Evolutionary conservation across 768 basidiomycete species (phyloP).

Genomic region (Mycena leptocephala): DNA sequence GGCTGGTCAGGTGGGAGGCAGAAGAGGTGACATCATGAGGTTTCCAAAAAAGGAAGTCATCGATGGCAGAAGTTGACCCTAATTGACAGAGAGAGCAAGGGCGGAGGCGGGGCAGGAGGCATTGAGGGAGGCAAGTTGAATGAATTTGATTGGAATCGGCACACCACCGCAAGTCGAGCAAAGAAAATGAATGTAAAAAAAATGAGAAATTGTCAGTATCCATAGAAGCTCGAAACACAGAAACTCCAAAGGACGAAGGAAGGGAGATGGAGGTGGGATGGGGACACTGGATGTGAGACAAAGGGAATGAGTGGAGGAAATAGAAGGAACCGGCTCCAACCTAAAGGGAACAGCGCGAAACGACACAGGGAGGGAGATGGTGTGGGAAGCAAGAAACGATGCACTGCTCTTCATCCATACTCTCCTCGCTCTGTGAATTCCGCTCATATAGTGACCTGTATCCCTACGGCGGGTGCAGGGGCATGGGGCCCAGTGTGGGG

Average conservation of each 20-base stretch:
- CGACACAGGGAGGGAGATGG: neutral
- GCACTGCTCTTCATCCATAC: neutral
- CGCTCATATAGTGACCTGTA: neutral
- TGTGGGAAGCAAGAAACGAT: neutral
- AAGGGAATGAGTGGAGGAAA: neutral
- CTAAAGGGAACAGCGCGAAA: too few species aligned
- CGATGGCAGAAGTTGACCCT: neutral
- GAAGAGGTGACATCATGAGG: neutral
- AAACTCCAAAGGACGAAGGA: neutral
- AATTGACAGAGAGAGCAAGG: neutral
- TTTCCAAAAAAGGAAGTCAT: neutral
- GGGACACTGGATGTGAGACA: neutral
- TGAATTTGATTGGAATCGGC: neutral
- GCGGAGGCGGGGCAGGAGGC: neutral
- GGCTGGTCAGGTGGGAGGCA: too few species aligned
- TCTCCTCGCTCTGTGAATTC: too few species aligned
- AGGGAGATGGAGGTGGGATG: neutral
- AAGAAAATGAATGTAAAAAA: too few species aligned
- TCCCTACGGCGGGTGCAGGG: neutral
- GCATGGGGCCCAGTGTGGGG: neutral
- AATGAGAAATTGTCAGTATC: neutral
- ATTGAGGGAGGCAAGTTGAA: neutral
- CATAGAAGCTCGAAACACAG: neutral
- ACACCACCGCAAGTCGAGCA: neutral
- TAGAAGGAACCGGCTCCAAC: neutral